Percentiles rank a stretch among this genome's conserved stretches.
phyloP scores from a whole-genome alignment of 2,329 filamentous ascomycete species.

The Moelleriella libera region DNA sequence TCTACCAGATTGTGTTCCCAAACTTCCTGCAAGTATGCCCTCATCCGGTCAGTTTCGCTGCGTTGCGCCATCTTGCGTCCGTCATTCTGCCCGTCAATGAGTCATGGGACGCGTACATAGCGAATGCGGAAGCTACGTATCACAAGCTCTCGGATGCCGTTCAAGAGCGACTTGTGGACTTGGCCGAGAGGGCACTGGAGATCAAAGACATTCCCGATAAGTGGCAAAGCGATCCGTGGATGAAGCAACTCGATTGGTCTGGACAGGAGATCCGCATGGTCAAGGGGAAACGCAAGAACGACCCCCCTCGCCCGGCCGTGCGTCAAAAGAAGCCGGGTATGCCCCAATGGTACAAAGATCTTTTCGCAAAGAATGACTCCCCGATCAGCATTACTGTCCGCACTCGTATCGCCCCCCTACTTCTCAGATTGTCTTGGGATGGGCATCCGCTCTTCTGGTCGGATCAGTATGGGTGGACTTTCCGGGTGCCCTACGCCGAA shows the following conservation, averaged over 20 bases:
- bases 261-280: constrained; percentile 84
- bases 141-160: constrained; percentile 64
- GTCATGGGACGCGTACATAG: constrained; percentile 75
- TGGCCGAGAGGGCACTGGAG: constrained; percentile 66
- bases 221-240: constrained; percentile 75
- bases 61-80: constrained; percentile 80
- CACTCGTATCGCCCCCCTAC: constrained; percentile 71
- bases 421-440: constrained; percentile 80
- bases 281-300: constrained; percentile 79
- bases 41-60: constrained; percentile 93
- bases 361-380: constrained; percentile 56
- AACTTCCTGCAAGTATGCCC: constrained; percentile 82
- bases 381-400: constrained; percentile 72
- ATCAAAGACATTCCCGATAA: constrained; percentile 54
- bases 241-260: constrained; percentile 89
- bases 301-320: constrained; percentile 61
- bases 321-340: constrained; percentile 89
- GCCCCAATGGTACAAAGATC: constrained; percentile 91
- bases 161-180: constrained; percentile 53
- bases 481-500: constrained; percentile 54
- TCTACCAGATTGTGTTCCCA: constrained; percentile 90
- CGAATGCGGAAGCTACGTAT: constrained; percentile 76
- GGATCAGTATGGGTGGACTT: constrained; percentile 85
- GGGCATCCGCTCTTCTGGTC: constrained; percentile 86
- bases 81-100: constrained; percentile 85